A percentile compares a stretch with the other conserved stretches of the same genome.
Evolutionary conservation across 2,329 filamentous ascomycete genomes (phyloP).

Genomic region (Rasamsonia emersonii): DNA sequence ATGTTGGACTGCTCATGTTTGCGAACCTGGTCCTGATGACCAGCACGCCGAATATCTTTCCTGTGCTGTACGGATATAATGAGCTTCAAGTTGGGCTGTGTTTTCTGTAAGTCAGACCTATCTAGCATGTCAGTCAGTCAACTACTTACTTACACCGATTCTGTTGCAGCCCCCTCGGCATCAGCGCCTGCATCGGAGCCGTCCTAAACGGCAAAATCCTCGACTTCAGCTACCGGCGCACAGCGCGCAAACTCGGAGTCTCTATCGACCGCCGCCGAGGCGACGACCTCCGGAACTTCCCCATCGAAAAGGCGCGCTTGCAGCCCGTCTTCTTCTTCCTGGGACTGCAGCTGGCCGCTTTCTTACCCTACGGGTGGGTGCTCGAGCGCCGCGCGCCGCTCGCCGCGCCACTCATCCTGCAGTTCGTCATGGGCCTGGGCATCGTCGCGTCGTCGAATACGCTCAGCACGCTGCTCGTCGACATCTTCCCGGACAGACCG

Average conservation of each 20-base stretch:
- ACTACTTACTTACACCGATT: not conserved
- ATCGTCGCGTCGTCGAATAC: conserved; percentile 29
- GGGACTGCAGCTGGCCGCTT: conserved; percentile 15
- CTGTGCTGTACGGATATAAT: conserved; percentile 36
- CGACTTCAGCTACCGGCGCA: conserved; percentile 65
- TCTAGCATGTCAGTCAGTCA: not conserved
- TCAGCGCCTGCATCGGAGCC: conserved; percentile 9
- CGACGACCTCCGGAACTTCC: conserved; percentile 44
- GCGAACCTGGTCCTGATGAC: conserved; percentile 36
- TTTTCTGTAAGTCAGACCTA: conserved; percentile 11
- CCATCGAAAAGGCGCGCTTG: conserved; percentile 37
- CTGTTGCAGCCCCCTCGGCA: conserved; percentile 21
- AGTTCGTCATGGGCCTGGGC: conserved; percentile 25
- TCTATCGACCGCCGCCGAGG: conserved; percentile 50
- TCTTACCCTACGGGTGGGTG: conserved; percentile 32
- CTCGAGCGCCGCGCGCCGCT: conserved; percentile 24
- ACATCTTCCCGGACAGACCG: conserved; percentile 26
- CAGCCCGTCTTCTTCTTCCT: conserved; percentile 24
- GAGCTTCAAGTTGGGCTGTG: conserved; percentile 36
- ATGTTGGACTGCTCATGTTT: conserved; percentile 33
- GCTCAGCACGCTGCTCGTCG: conserved; percentile 38
- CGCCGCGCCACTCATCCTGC: conserved; percentile 23
- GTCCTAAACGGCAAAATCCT: conserved; percentile 46
- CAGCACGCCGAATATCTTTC: conserved; percentile 36
- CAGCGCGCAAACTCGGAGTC: conserved; percentile 54